phyloP scores from a whole-genome alignment of 1,284 basidiomycete species.

The Phylloboletellus chloephorus region DNA sequence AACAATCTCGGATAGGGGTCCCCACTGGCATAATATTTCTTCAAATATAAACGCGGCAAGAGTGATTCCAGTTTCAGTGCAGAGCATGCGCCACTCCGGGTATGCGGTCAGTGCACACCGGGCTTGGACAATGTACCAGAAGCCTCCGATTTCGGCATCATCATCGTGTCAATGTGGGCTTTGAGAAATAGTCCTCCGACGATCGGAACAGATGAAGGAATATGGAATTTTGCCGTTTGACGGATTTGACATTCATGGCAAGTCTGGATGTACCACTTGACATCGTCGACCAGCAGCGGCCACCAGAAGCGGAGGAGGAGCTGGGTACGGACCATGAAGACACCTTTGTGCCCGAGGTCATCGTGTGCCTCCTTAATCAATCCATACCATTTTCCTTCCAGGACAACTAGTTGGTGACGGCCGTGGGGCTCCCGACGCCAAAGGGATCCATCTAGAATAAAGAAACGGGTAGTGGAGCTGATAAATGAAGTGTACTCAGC shows the following conservation, averaged over 20 bases:
- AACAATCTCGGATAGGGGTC: constrained; percentile 7
- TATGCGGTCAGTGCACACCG: constrained; percentile 19
- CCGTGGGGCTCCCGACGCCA: background rate
- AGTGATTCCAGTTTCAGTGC: constrained; percentile 10
- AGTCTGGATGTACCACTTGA: constrained; percentile 21
- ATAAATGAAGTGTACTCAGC: too few relatives aligned
- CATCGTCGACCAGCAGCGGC: constrained; percentile 17
- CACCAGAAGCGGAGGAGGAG: constrained; percentile 30
- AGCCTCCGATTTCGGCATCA: background rate
- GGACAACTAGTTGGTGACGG: background rate
- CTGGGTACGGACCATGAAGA: constrained; percentile 9
- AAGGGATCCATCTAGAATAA: background rate
- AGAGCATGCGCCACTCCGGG: constrained; percentile 19
- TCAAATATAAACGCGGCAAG: background rate
- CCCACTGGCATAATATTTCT: constrained; percentile 2
- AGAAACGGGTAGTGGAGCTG: too few relatives aligned
- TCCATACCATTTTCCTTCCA: constrained; percentile 3
- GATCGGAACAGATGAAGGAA: constrained; percentile 30
- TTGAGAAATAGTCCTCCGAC: constrained; percentile 31
- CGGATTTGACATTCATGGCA: constrained; percentile 13
- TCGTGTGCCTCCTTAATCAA: constrained; percentile 22
- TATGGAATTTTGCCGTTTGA: background rate
- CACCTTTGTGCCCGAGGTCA: constrained; percentile 25
- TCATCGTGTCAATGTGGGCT: constrained; percentile 18
- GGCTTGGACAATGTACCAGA: background rate